Percentiles rank a stretch among this genome's conserved stretches.
Evolutionary conservation across 495 filamentous ascomycete genomes (phyloP).

Genomic region (Stereocaulon alpinum): DNA sequence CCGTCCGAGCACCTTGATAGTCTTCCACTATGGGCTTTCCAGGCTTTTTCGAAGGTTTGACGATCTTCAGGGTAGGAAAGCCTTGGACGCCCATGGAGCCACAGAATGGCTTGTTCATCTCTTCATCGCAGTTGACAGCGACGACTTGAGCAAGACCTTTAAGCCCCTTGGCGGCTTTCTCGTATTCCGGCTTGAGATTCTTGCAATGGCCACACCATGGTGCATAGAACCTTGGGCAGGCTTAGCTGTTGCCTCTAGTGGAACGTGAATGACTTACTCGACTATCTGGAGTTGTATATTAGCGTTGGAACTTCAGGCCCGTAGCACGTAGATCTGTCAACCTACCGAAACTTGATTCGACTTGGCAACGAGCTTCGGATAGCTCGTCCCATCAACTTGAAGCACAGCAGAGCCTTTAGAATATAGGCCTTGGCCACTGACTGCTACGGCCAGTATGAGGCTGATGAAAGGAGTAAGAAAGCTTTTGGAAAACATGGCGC

Average conservation of each 20-base stretch:
- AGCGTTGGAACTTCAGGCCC: slow-evolving; percentile 6
- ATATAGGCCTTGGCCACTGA: slow-evolving; percentile 59
- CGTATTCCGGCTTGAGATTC: slow-evolving; percentile 89
- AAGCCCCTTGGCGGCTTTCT: slow-evolving; percentile 83
- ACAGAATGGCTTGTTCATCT: slow-evolving; percentile 84
- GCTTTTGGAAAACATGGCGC: slow-evolving; percentile 12
- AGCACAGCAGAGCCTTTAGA: slow-evolving; percentile 78
- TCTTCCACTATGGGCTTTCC: slow-evolving; percentile 84
- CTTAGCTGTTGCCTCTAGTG: slow-evolving; percentile 14
- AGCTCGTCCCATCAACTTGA: slow-evolving; percentile 74
- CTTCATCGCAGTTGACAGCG: slow-evolving; percentile 92
- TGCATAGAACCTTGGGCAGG: slow-evolving; percentile 67
- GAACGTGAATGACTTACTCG: slow-evolving; percentile 42
- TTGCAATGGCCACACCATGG: slow-evolving; percentile 96
- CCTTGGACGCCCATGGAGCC: slow-evolving; percentile 82
- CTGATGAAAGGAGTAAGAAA: slow-evolving; percentile 11
- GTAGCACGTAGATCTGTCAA: slow-evolving; percentile 3
- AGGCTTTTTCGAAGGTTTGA: slow-evolving; percentile 70
- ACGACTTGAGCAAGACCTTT: slow-evolving; percentile 87
- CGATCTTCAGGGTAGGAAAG: slow-evolving; percentile 93
- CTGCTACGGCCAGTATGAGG: slow-evolving; percentile 4
- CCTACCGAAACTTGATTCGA: slow-evolving; percentile 88
- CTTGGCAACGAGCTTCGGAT: slow-evolving; percentile 72
- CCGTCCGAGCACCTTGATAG: slow-evolving; percentile 72
- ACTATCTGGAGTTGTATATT: slow-evolving; percentile 43